These are phyloP conservation scores for Ophiosphaerella herpotricha DNA, from an alignment of 2,329 filamentous ascomycete genomes.

Conservation along the genomic window DNA sequence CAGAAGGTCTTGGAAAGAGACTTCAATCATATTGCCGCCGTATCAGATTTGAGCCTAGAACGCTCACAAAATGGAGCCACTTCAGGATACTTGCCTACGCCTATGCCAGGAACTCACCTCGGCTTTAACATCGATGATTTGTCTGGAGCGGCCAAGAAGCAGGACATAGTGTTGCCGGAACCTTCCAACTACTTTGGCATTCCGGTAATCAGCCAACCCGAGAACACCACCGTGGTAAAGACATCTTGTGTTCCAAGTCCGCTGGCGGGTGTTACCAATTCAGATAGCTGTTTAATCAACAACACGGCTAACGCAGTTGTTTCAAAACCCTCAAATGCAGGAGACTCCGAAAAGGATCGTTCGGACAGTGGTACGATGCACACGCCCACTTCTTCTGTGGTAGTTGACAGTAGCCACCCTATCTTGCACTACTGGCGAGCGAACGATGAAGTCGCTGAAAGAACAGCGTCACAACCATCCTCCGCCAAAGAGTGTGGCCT, in stretches of 20 bases:
- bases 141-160: neutral
- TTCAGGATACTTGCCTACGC: slow-evolving; percentile 19
- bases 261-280: too few species aligned
- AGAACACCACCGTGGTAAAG: too few species aligned
- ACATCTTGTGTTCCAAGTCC: neutral
- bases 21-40: slow-evolving; percentile 2
- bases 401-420: too few species aligned
- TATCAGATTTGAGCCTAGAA: slow-evolving; percentile 4
- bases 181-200: slow-evolving; percentile 14
- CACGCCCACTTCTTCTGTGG: neutral
- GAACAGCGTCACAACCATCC: too few species aligned
- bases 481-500: too few species aligned
- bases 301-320: neutral
- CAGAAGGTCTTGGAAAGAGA: slow-evolving; percentile 25
- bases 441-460: too few species aligned
- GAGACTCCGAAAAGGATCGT: neutral
- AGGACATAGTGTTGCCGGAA: neutral
- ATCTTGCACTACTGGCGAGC: too few species aligned
- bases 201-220: neutral
- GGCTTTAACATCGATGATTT: slow-evolving; percentile 14
- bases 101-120: slow-evolving; percentile 32
- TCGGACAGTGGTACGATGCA: neutral
- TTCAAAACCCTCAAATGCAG: neutral
- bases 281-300: neutral
- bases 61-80: neutral